Evolutionary conservation across 306 rosid species (phyloP).

Genomic region (Cucurbita pepo): DNA sequence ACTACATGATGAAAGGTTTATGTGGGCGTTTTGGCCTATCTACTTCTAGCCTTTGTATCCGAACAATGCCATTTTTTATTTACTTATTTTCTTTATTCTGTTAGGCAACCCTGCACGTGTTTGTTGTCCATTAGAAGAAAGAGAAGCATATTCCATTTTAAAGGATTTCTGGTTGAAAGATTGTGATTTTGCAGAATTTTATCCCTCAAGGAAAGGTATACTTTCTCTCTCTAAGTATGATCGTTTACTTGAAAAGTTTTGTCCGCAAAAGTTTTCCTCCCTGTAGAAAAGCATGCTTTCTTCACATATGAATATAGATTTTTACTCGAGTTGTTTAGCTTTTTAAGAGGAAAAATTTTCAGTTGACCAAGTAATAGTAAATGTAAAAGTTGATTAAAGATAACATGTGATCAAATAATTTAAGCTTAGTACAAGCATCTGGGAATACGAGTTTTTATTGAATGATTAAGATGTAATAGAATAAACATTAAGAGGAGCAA

Average conservation of each 20-base stretch:
- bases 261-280: not conserved
- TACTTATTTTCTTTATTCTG: not conserved
- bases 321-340: not conserved
- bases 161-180: not conserved
- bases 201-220: not conserved
- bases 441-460: not conserved
- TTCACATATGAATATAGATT: not conserved
- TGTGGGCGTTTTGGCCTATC: no score
- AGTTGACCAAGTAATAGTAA: not conserved
- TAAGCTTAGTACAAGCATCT: not conserved
- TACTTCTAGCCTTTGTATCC: not conserved
- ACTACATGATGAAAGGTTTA: no score
- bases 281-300: not conserved
- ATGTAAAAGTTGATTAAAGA: not conserved
- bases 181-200: not conserved
- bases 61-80: not conserved
- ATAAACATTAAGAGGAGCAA: not conserved
- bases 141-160: not conserved
- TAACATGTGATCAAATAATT: not conserved
- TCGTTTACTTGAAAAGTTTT: not conserved
- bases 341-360: not conserved
- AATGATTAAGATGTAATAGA: not conserved
- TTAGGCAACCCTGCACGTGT: not conserved
- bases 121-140: not conserved
- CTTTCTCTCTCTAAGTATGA: not conserved